Base-by-base conservation (phyloP, 179 eudicot species). In the Corrigiola litoralis region DNA sequence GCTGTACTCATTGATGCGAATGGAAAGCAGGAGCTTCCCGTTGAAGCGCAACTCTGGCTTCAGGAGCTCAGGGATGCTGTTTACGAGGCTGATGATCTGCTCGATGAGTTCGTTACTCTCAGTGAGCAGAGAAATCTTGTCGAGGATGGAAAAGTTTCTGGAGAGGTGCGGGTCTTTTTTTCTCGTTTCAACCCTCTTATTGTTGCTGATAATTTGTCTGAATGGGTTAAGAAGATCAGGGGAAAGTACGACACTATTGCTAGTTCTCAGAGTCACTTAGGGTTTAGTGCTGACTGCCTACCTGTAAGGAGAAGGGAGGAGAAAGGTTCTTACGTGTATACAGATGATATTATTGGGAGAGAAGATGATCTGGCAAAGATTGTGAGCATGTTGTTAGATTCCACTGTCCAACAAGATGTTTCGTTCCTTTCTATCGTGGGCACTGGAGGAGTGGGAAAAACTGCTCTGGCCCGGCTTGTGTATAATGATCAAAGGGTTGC, bases 381-480 rank as follows among this genome's bases (percentile, higher is more conserved):
- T 13, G n/a, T 67, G 2, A 48, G 40, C 8, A 28, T 58, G 33
- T 16, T 78, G 32, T 21, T 63, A 20, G 40, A 63, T 4, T 7
- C 66, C 9, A 38, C 31, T n/a, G 41, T 46, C 41, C 20, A 29
- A 7, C 50, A 10, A 6, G 42, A 53, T 13, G 61, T 68, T n/a
- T 52, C 63, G 1, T 57, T 53, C 17, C 56, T 75, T 58, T 5
- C 72, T 2, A 49, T 79, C 36, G 10, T 71, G 16, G 82, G 79
- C 14, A 68, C 64, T 17, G 71, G 76, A 23, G 82, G 71, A 7
- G 23, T 71, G 34, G 79, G 82, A 0, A 79, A 79, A 40, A 71
- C 82, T n/a, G 56, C 76, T 4, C 57, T 79, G 55, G 82, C 79
- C 28, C 71, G 68, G 18, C 48, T 63, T 2, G 37, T 74, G 8